Conservation (phyloP, 148 eudicot genomes). For the Amaranthus cruentus region DNA sequence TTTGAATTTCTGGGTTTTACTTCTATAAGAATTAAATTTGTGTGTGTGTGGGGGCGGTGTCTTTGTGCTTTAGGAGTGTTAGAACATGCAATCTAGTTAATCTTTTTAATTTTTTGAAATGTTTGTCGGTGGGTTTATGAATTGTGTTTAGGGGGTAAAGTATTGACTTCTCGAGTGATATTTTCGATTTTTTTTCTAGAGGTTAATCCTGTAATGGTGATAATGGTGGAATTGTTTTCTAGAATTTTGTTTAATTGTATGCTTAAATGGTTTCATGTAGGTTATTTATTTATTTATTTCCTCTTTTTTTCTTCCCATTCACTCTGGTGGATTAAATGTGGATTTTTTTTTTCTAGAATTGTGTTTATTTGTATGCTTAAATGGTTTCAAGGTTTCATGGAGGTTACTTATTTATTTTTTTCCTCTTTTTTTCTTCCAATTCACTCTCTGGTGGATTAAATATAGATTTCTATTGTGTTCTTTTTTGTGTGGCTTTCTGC, state of each 20-base stretch:
- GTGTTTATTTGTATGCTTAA: background rate
- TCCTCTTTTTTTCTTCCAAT: no score
- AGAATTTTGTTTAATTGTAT: no score
- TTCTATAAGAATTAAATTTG: background rate
- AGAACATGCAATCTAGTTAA: background rate
- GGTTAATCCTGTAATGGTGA: constrained; percentile 2
- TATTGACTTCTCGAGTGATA: background rate
- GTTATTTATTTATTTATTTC: background rate
- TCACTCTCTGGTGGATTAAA: background rate
- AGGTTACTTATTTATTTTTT: background rate
- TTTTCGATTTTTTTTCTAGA: background rate
- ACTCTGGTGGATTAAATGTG: background rate
- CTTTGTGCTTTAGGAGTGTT: background rate
- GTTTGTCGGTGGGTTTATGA: background rate
- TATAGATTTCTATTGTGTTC: background rate
- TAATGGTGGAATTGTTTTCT: background rate
- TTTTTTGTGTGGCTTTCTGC: background rate
- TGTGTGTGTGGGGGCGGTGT: background rate
- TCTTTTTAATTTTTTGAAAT: background rate
- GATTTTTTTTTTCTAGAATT: background rate
- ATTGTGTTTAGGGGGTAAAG: constrained; percentile 5
- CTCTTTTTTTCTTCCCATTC: background rate
- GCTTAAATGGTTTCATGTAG: background rate
- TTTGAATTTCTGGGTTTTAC: background rate
- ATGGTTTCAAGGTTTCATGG: background rate